Percentiles rank a stretch among this genome's conserved stretches.
Evolutionary conservation across 129 eudicot genomes (phyloP).

Genomic region (Scalesia atractyloides): DNA sequence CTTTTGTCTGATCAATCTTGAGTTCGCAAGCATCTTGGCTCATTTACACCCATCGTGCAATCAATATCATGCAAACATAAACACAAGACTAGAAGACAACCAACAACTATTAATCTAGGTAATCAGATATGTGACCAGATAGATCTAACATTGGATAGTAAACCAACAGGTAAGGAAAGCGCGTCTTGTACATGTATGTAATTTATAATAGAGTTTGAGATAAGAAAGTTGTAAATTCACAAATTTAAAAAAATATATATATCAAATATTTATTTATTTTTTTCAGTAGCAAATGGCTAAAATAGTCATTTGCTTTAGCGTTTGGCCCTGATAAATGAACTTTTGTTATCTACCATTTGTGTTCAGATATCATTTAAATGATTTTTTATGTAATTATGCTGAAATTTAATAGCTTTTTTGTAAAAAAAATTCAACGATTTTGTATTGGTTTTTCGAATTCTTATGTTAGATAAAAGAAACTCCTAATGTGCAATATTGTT

Average conservation of each 20-base stretch:
- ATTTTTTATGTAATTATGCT: background rate
- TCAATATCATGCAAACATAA: background rate
- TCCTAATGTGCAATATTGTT: background rate
- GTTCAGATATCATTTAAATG: background rate
- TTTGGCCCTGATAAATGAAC: background rate
- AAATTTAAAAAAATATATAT: background rate
- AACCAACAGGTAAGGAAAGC: too few relatives aligned
- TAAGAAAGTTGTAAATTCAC: background rate
- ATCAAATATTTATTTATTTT: background rate
- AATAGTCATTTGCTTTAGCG: background rate
- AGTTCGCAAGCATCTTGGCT: too few relatives aligned
- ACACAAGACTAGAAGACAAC: background rate
- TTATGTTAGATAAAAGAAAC: background rate
- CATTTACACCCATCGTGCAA: too few relatives aligned
- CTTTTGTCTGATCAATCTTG: too few relatives aligned
- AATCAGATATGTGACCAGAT: background rate
- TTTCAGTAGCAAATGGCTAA: background rate
- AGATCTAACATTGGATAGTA: background rate
- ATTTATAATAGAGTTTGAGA: background rate
- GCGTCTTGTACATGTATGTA: background rate
- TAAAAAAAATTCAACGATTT: background rate
- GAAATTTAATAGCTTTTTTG: background rate
- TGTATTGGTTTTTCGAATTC: background rate
- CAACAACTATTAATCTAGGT: background rate
- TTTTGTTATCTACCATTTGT: background rate